Conservation (phyloP, 164 flowering plant species). For the Chimonanthus praecox region DNA sequence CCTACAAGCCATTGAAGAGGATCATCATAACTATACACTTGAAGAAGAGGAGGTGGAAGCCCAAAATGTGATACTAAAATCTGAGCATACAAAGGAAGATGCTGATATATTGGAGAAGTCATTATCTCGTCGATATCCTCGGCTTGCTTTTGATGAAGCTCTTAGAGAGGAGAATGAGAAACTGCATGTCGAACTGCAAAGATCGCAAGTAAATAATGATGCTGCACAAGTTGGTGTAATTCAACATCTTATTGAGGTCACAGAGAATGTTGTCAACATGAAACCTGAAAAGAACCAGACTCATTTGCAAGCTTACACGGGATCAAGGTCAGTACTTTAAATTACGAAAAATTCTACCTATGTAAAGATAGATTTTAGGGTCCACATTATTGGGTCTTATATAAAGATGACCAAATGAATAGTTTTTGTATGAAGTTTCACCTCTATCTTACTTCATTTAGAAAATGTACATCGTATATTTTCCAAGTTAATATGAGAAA, state of each 20-base stretch:
- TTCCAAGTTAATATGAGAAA: background rate
- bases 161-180: slow-evolving; percentile 42
- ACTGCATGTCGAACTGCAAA: slow-evolving; percentile 32
- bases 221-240: slow-evolving; percentile 29
- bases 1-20: slow-evolving; percentile 31
- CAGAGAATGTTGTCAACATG: slow-evolving; percentile 27
- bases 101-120: slow-evolving; percentile 35
- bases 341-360: background rate
- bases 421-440: no score
- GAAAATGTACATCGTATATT: background rate
- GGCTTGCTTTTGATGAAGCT: slow-evolving; percentile 37
- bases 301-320: slow-evolving; percentile 8
- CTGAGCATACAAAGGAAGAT: slow-evolving; percentile 27
- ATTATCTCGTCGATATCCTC: slow-evolving; percentile 35
- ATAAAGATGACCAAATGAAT: no score
- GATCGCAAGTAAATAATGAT: slow-evolving; percentile 27
- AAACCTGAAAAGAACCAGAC: slow-evolving; percentile 19
- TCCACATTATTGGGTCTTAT: no score
- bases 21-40: slow-evolving; percentile 33
- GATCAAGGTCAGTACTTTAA: slow-evolving; percentile 16
- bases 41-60: slow-evolving; percentile 34
- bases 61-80: slow-evolving; percentile 32
- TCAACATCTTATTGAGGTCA: slow-evolving; percentile 34
- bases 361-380: background rate
- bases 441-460: background rate